phyloP scores from a whole-genome alignment of 2,329 filamentous ascomycete genomes.

The Colletotrichum sp. region DNA sequence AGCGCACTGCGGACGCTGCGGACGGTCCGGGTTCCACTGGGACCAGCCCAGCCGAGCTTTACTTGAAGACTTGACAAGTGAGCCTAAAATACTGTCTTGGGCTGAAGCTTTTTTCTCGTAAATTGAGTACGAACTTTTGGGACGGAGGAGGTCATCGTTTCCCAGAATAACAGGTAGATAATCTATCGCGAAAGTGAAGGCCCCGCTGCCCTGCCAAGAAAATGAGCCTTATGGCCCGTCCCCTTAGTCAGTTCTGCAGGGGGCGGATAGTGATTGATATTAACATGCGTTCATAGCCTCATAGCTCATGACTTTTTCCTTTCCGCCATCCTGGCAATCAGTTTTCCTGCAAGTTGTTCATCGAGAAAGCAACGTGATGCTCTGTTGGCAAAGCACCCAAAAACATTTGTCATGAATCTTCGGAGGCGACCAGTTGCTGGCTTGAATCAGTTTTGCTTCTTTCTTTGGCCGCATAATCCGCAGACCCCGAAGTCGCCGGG shows the following conservation, averaged over 20 bases:
- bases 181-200: neutral
- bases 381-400: neutral
- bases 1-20: neutral
- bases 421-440: neutral
- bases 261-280: neutral
- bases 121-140: neutral
- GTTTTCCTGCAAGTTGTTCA: neutral
- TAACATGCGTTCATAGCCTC: neutral
- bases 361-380: neutral
- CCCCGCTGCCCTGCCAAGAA: neutral
- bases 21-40: neutral
- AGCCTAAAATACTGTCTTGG: neutral
- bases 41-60: neutral
- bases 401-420: neutral
- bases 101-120: neutral
- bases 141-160: neutral
- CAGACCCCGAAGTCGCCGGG: conserved; percentile 72
- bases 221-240: neutral
- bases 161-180: neutral
- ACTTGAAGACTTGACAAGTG: conserved; percentile 6
- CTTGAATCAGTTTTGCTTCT: conserved; percentile 14
- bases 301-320: neutral
- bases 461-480: conserved; percentile 67
- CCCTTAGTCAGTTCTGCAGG: neutral
- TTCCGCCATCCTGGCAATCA: neutral